Base-by-base conservation (phyloP, 441 rosid species). In the Dalechampia spathulata region DNA sequence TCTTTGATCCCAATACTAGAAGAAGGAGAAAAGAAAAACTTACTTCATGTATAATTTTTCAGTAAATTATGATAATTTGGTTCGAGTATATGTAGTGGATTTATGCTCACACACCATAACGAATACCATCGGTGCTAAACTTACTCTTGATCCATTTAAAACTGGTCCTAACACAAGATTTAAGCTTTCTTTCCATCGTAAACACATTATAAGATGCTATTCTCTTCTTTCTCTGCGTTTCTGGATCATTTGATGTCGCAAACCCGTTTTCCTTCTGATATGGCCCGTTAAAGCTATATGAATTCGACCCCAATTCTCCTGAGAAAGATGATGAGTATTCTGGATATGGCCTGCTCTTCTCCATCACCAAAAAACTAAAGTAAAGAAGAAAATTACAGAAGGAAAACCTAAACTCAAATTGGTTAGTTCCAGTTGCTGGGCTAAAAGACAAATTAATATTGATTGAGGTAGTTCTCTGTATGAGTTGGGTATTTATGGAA, bases 141-240 rank as follows among this genome's bases (percentile, higher is more conserved):
- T 88, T 91, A 86, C 52, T 76, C 78, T 91, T 86, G 80, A 91
- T 80, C 96, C 96, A 88, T 73, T 88, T 91, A 72, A 91, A 83
- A 72, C 93, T 83, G 76, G 57, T 88, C 61, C 82, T 76, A 3
- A 88, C 65, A 62, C 85, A 75, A 14, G 80, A 83, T 65, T 91
- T 91, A 26, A 91, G 72, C 75, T 86, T 88, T 22, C 83, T 85
- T 67, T 91, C 98, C 41, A 74, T 25, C 1, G 91, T 71, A 38
- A 83, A 80, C 23, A 81, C 78, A 50, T 91, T 88, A 67, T 91
- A 91, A 15, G 90, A 73, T 1, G 98, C 96, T 0, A 91, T 73
- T 70, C 95, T 78, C 82, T 80, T 91, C 86, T 83, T 88, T 68
- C 98, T 85, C 70, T 84, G 79, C 28, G 77, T 41, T 77, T 83